phyloP scores from a whole-genome alignment of 257 asterid genomes.

The Nicotiana paniculata region DNA sequence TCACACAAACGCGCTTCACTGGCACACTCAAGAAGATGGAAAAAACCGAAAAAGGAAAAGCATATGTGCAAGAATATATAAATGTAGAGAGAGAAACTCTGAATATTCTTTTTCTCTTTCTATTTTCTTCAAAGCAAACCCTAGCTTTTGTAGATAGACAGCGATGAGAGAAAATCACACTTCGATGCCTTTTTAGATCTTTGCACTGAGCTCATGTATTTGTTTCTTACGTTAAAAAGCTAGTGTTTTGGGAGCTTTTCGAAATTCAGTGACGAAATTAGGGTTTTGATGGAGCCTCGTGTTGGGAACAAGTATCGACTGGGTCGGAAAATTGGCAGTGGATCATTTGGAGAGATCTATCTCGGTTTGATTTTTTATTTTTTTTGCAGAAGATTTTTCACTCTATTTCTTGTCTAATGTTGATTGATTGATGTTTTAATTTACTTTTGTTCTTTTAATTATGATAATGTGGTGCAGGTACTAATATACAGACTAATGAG shows the following conservation, averaged over 20 bases:
- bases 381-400: not conserved
- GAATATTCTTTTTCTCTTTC: not conserved
- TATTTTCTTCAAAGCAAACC: conserved; percentile 17
- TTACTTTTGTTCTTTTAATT: not conserved
- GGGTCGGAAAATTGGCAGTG: conserved; percentile 46
- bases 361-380: conserved; percentile 19
- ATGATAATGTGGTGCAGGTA: conserved; percentile 28
- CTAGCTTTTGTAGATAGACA: not conserved
- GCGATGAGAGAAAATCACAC: not conserved
- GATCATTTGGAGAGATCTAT: conserved; percentile 51
- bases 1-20: not conserved
- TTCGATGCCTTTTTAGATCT: not conserved
- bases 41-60: not conserved
- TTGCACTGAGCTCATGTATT: not conserved
- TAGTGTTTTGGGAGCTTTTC: not conserved
- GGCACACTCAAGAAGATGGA: not conserved
- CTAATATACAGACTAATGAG: conserved; percentile 70
- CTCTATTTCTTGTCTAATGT: not conserved
- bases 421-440: not conserved
- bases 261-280: not conserved
- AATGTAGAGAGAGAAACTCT: not conserved
- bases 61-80: not conserved
- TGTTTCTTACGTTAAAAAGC: not conserved
- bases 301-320: conserved; percentile 41
- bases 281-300: conserved; percentile 38